Conservation (phyloP, 768 basidiomycete genomes). For the Podaxis sp. region DNA sequence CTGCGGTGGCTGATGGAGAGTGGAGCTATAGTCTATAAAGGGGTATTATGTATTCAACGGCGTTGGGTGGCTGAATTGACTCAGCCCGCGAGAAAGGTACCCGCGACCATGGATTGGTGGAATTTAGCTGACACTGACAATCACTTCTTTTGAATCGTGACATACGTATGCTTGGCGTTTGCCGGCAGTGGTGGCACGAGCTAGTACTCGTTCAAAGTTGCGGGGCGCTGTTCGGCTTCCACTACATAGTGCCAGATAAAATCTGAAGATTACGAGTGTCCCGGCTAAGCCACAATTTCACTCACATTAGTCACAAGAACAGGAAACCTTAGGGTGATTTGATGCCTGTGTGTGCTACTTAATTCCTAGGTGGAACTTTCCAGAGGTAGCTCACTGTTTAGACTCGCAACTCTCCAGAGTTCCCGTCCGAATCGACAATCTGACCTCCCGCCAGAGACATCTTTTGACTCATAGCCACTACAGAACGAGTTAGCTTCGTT, state of each 20-base stretch:
- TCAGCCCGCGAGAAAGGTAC: neutral
- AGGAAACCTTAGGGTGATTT: neutral
- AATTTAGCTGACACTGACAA: neutral
- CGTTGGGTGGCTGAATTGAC: constrained; percentile 3
- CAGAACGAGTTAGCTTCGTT: neutral
- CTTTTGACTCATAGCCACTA: neutral
- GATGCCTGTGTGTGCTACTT: neutral
- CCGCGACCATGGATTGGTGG: neutral
- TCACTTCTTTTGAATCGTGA: neutral
- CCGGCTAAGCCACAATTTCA: no score
- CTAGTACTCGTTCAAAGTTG: neutral
- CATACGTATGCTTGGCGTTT: neutral
- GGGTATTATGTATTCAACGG: neutral
- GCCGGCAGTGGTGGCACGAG: neutral
- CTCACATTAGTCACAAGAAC: no score
- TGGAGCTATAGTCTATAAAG: neutral
- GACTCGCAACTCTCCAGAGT: neutral
- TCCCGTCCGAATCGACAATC: neutral
- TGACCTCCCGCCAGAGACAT: neutral
- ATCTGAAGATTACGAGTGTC: no score
- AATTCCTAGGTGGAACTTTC: neutral
- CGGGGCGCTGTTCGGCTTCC: neutral
- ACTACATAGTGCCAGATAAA: no score
- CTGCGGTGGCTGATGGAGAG: neutral
- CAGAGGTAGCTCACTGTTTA: neutral